Base-by-base conservation (phyloP, 2,329 filamentous ascomycete genomes). In the Scytalidium lignicola region DNA sequence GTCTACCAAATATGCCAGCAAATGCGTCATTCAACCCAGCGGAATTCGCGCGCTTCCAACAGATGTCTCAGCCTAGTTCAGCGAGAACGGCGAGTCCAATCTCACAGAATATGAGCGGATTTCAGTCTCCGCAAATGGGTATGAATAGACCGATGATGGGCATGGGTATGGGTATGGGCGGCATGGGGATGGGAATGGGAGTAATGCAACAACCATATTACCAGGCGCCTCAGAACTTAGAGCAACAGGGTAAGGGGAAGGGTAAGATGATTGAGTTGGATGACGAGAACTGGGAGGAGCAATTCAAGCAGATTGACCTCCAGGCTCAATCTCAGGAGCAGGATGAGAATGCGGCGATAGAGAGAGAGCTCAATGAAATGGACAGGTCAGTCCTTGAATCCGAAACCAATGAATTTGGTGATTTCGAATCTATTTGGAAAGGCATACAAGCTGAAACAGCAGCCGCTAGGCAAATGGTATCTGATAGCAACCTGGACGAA, bases 181-280 rank as follows among this genome's bases (percentile, higher is more conserved):
- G 54, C 1, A 58, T 58, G 55, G 59, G 60, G 8, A 74, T 74
- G 67, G 79, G 78, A 56, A 70, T 71, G 55, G 68, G 70, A 10
- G 72, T 73, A 54, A 64, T 65, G 60, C 62, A 63, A 45, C 70
- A 73, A 50, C 68, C 70, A 46, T 64, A 70, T 61, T 70, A 65
- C 58, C 60, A 72, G 60, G 60, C 66, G 55, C 53, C 67, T 53
- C 62, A 68, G 61, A 67, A 67, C 41, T 70, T 74, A 62, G 73
- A 76, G 57, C 59, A 65, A 40, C 75, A 62, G 37, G 74, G 70
- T 44, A 87, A 90, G 67, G 88, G 87, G 51, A 97, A 97, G 67
- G 91, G 88, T 37, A 95, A 95, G 69, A 82, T 97, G 71, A 85
- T 97, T 12, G 93, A 97, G 71, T 79, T 97, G 20, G 90, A 96